Evolutionary conservation across 108 stramenopile species (phyloP).

Genomic region (Cyclotella distinguenda): DNA sequence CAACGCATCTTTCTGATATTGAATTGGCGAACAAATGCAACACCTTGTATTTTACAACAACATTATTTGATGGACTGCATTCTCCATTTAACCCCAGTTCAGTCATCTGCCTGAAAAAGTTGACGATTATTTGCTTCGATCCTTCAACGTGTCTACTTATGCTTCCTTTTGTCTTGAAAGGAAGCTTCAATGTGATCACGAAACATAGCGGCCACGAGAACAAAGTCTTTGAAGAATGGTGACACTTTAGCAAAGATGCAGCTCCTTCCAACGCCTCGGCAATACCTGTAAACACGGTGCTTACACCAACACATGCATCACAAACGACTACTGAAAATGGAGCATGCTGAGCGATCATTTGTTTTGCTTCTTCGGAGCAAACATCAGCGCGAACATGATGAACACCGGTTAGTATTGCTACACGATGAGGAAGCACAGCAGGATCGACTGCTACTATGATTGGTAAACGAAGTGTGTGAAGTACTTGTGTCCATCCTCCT

Average conservation of each 20-base stretch:
- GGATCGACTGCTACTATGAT: conserved; percentile 48
- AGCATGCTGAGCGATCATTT: conserved; percentile 24
- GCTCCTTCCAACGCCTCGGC: conserved; percentile 22
- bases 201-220: conserved; percentile 42
- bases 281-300: conserved; percentile 32
- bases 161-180: conserved; percentile 48
- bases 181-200: conserved; percentile 56
- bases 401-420: conserved; percentile 34
- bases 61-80: background rate
- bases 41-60: conserved; percentile 31
- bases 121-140: conserved; percentile 15
- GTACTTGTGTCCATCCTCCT: conserved; percentile 64
- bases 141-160: conserved; percentile 35
- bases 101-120: conserved; percentile 26
- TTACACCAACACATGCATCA: conserved; percentile 50
- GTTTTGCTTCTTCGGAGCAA: conserved; percentile 21
- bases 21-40: conserved; percentile 63
- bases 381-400: conserved; percentile 36
- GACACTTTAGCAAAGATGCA: conserved; percentile 1
- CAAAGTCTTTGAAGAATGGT: background rate
- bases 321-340: conserved; percentile 58
- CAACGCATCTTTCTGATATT: conserved; percentile 45
- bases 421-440: conserved; percentile 47
- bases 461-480: conserved; percentile 29
- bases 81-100: conserved; percentile 3